phyloP scores from a whole-genome alignment of 257 asterid species.

The Capsicum baccatum region DNA sequence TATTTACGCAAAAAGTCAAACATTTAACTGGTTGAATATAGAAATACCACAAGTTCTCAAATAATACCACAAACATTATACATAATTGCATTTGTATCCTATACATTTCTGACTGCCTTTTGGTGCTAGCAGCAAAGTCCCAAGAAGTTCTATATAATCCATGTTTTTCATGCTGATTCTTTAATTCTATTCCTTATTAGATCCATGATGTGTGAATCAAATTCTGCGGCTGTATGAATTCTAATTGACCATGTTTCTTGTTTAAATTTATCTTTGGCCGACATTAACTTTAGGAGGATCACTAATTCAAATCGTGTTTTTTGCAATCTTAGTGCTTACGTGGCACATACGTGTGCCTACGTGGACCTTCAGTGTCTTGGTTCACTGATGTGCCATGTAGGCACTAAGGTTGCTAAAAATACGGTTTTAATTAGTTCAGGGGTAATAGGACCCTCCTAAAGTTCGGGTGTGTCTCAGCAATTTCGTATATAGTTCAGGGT shows the following conservation, averaged over 20 bases:
- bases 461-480: no score
- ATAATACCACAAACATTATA: background rate
- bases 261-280: background rate
- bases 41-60: conserved; percentile 22
- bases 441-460: no score
- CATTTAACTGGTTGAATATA: background rate
- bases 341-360: no score
- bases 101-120: background rate
- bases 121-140: conserved; percentile 11
- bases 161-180: background rate
- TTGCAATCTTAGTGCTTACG: no score
- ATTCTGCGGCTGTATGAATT: background rate
- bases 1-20: background rate
- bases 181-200: background rate
- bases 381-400: no score
- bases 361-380: no score
- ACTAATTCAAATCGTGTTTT: no score
- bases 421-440: no score
- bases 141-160: conserved; percentile 3
- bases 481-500: no score
- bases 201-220: background rate
- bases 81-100: background rate
- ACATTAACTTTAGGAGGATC: background rate
- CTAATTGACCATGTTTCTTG: background rate
- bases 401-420: no score